A percentile compares a stretch with the other conserved stretches of the same genome.
Evolutionary conservation across 1,139 yeast genomes (phyloP).

Genomic region (Yamadazyma pseudoaaseri): DNA sequence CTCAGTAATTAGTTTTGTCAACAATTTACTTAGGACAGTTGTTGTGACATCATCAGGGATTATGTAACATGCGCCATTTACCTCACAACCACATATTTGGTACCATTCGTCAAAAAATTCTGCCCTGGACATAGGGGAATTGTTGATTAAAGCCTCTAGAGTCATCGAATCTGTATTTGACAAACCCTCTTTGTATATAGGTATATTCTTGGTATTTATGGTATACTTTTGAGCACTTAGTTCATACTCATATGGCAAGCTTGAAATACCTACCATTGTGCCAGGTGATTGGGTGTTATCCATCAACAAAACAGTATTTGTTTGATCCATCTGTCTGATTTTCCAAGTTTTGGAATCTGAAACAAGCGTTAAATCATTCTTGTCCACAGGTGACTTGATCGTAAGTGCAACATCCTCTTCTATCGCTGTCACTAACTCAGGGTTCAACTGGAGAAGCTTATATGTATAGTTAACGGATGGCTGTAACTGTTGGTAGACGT

Average conservation of each 20-base stretch:
- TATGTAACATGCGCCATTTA: constrained; percentile 32
- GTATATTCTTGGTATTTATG: background rate
- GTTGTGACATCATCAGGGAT: constrained; percentile 25
- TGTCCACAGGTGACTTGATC: constrained; percentile 46
- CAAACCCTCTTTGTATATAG: background rate
- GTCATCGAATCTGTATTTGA: constrained; percentile 14
- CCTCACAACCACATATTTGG: constrained; percentile 54
- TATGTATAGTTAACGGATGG: constrained; percentile 29
- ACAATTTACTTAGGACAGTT: constrained; percentile 37
- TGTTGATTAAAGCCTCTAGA: constrained; percentile 37
- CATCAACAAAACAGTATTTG: constrained; percentile 70
- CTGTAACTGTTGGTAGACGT: constrained; percentile 23
- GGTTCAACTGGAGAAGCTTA: constrained; percentile 60
- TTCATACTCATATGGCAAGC: constrained; percentile 52
- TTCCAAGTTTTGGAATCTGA: constrained; percentile 59
- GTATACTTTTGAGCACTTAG: constrained; percentile 37
- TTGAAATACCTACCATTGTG: constrained; percentile 39
- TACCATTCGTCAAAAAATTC: constrained; percentile 59
- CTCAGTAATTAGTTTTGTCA: constrained; percentile 52
- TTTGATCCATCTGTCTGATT: constrained; percentile 79
- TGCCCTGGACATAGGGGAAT: constrained; percentile 54
- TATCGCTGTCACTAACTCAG: constrained; percentile 48
- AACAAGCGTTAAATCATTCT: constrained; percentile 59
- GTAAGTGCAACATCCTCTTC: constrained; percentile 29
- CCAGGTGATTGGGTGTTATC: constrained; percentile 22